These are phyloP conservation scores for Sphaerostilbella broomeana DNA, from an alignment of 2,329 filamentous ascomycete species.

Conservation along the genomic window DNA sequence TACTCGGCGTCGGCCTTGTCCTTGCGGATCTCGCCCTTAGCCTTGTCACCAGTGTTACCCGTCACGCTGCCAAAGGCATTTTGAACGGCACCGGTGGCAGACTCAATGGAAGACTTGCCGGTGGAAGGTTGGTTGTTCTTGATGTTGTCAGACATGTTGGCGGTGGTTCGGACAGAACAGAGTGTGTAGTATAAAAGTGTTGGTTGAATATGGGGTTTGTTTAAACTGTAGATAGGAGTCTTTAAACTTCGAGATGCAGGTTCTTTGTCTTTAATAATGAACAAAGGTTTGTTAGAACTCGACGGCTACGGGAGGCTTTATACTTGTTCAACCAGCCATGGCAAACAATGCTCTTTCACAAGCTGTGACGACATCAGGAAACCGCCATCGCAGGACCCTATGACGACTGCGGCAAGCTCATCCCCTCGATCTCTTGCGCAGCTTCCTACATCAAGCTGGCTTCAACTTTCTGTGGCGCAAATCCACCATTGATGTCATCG, in stretches of 20 bases:
- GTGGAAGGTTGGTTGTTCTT: slow-evolving; percentile 52
- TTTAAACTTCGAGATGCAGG: not conserved
- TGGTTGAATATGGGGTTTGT: not conserved
- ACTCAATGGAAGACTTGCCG: slow-evolving; percentile 70
- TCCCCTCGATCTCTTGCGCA: not conserved
- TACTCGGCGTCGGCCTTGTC: slow-evolving; percentile 59
- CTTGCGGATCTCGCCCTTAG: slow-evolving; percentile 58
- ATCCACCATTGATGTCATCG: slow-evolving; percentile 9
- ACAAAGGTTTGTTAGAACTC: not conserved
- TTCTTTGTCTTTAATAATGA: not conserved
- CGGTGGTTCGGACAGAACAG: not conserved
- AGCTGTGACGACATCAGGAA: slow-evolving; percentile 1
- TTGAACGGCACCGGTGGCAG: slow-evolving; percentile 66
- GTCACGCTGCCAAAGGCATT: slow-evolving; percentile 65
- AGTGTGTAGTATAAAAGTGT: not conserved
- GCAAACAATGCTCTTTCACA: not conserved
- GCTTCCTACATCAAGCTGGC: slow-evolving; percentile 1
- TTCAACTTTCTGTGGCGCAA: not conserved
- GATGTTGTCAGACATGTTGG: slow-evolving; percentile 27
- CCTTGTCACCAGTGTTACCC: slow-evolving; percentile 62
- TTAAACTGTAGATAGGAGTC: not conserved
- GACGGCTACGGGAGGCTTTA: not conserved
- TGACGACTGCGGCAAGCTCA: slow-evolving; percentile 4
- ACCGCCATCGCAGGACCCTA: not conserved
- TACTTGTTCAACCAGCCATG: not conserved